Evolutionary conservation across 1,284 basidiomycete species (phyloP).

Genomic region (Acaromyces ingoldii): DNA sequence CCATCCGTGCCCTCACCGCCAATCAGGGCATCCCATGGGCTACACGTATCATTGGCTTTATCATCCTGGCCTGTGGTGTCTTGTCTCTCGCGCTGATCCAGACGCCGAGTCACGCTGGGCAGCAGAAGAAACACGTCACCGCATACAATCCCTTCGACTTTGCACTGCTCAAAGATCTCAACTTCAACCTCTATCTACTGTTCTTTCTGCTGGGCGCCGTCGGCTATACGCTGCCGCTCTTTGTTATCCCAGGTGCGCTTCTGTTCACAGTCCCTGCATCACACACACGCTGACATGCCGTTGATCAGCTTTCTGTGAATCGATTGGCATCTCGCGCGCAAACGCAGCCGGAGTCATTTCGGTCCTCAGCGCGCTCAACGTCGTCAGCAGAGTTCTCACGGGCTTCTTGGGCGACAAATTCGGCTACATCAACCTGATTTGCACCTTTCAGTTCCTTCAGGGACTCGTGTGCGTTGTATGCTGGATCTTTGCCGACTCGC

Average conservation of each 20-base stretch:
- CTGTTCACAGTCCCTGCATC: no score
- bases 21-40: not conserved
- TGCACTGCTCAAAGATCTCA: not conserved
- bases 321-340: not conserved
- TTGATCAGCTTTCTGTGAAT: no score
- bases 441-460: not conserved
- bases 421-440: not conserved
- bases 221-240: not conserved
- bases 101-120: not conserved
- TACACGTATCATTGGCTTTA: not conserved
- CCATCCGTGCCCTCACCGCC: not conserved
- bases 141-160: not conserved
- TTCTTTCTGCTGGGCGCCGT: not conserved
- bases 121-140: no score
- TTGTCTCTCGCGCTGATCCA: not conserved
- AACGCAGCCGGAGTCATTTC: not conserved
- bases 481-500: not conserved
- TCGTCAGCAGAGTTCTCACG: not conserved
- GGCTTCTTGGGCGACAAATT: not conserved
- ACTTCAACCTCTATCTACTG: not conserved
- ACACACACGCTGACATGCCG: no score
- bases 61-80: not conserved
- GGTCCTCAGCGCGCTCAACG: not conserved
- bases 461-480: not conserved
- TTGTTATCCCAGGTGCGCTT: not conserved